These are phyloP conservation scores for Dothistroma septosporum DNA, from an alignment of 2,329 filamentous ascomycete genomes.

Conservation along the genomic window DNA sequence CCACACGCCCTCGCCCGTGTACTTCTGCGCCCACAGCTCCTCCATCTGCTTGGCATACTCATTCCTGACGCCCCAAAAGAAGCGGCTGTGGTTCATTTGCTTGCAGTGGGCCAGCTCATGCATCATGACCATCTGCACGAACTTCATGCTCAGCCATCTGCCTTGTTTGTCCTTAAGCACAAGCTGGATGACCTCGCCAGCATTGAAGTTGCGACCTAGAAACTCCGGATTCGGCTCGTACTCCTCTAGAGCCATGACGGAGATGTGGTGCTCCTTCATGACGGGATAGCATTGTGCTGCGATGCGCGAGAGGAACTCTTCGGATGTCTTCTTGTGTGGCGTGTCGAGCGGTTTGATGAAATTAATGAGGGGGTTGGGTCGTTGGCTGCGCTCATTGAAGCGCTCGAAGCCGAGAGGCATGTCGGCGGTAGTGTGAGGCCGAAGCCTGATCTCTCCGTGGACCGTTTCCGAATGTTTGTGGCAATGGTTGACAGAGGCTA, in stretches of 20 bases:
- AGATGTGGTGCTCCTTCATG: slow-evolving; percentile 45
- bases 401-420: slow-evolving; percentile 79
- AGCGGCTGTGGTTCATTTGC: slow-evolving; percentile 82
- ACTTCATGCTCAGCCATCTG: slow-evolving; percentile 72
- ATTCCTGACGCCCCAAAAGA: slow-evolving; percentile 78
- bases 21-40: slow-evolving; percentile 63
- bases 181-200: slow-evolving; percentile 79
- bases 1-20: slow-evolving; percentile 81
- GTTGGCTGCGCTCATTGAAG: slow-evolving; percentile 68
- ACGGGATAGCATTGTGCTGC: slow-evolving; percentile 73
- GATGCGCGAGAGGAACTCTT: slow-evolving; percentile 70
- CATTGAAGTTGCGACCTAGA: slow-evolving; percentile 85
- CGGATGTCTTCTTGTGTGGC: slow-evolving; percentile 54
- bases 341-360: slow-evolving; percentile 71
- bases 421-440: not conserved
- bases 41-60: slow-evolving; percentile 68
- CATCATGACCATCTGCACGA: slow-evolving; percentile 95
- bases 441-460: not conserved
- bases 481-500: not conserved
- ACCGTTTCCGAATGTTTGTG: too few species aligned
- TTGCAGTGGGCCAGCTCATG: slow-evolving; percentile 84
- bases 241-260: slow-evolving; percentile 63
- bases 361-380: slow-evolving; percentile 72
- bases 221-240: slow-evolving; percentile 78
- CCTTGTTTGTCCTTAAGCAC: slow-evolving; percentile 66